Base-by-base conservation (phyloP, 1,139 yeast genomes). In the Magnusiomyces clavatus region DNA sequence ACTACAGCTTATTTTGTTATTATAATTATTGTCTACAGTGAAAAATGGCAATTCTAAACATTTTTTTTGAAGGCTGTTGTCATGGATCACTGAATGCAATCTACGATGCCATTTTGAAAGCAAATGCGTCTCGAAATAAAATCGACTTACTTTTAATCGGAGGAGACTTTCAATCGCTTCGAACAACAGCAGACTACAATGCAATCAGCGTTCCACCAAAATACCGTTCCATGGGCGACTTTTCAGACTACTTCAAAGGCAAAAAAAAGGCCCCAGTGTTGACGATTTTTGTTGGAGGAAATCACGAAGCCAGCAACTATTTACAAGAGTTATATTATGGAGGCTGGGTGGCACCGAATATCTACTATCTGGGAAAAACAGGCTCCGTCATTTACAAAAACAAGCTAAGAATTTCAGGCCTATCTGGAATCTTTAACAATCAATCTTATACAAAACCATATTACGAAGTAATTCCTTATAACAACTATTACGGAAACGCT, bases 261-360 rank as follows among this genome's bases (percentile, higher is more conserved):
- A 58, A 59, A 14, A 70, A 69, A 48, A 66, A 54, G 36, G 96
- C 97, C 0, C 96, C 97, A 0, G 75, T 84, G 1, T 68, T 81
- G 44, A 92, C 98, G 0, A 60, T 92, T 0, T 84, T 92, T 59
- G 80, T 94, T 46, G 98, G 98, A 2, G 99, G 99, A 0, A 92
- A 92, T 68, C 99, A 92, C 63, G 99, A 92, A 64, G 82, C 94
- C 8, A 85, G 94, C 53, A 79, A 82, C 56, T 87, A 86, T 65
- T 63, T 92, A 58, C 76, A 79, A 59, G 90, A 86, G 60, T 69
- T 90, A 55, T 80, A 80, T 57, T 79, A 77, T 64, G 99, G 99
- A 11, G 99, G 99, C 0, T 94, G 94, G 89, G 92, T 86, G 1
- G 95, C 96, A 1, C 88, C 88, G 1, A 83, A 85, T 58, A 88